phyloP scores from a whole-genome alignment of 2,329 filamentous ascomycete genomes.

The Penicillium glabrum region DNA sequence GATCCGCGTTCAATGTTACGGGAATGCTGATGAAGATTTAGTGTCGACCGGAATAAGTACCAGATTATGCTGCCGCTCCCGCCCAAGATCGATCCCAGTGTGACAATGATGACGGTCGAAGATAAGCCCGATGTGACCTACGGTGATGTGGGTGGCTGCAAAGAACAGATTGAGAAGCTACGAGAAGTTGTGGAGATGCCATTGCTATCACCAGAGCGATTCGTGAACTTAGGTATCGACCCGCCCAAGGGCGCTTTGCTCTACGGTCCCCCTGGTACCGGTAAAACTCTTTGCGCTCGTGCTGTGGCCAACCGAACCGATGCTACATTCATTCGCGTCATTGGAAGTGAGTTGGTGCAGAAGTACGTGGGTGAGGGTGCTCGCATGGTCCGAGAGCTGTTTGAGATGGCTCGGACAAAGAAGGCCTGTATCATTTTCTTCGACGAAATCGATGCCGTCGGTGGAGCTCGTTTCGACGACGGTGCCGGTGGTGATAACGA shows the following conservation, averaged over 20 bases:
- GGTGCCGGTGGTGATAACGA: conserved; percentile 97
- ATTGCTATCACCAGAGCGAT: conserved; percentile 89
- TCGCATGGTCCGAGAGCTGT: conserved; percentile 96
- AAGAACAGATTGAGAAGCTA: conserved; percentile 99
- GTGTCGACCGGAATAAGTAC: conserved; percentile 97
- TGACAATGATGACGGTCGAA: conserved; percentile 99
- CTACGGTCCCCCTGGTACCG: conserved; percentile 96
- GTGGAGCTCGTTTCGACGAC: conserved; percentile 93
- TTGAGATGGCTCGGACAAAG: conserved; percentile 99
- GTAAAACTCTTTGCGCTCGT: conserved; percentile 96
- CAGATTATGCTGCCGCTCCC: conserved; percentile 95
- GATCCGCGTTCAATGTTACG: background rate
- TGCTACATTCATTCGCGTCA: conserved; percentile 97
- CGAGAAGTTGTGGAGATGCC: conserved; percentile 99
- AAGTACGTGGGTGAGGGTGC: conserved; percentile 99
- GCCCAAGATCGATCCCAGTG: conserved; percentile 97
- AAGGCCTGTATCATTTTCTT: conserved; percentile 99
- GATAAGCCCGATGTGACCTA: conserved; percentile 99
- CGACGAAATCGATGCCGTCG: conserved; percentile 95
- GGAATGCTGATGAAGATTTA: conserved; percentile 26
- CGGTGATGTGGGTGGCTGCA: conserved; percentile 97
- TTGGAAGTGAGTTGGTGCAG: conserved; percentile 95
- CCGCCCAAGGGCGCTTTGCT: conserved; percentile 95
- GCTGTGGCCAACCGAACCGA: conserved; percentile 98
- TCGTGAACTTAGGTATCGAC: conserved; percentile 98